Conservation (phyloP, 164 flowering plant genomes). For the Sedum album region DNA sequence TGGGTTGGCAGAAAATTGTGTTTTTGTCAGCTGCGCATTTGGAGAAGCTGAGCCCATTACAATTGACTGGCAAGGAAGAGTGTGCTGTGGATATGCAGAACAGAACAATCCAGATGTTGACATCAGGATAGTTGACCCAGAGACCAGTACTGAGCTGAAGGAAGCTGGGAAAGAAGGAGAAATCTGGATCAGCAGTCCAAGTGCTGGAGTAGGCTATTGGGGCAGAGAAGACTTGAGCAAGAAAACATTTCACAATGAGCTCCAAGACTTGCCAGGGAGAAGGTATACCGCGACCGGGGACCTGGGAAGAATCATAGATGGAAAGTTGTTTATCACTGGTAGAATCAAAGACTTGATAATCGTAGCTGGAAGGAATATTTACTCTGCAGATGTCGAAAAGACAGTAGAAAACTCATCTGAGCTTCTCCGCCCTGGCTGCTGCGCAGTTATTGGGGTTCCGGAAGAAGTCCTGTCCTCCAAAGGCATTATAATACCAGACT, state of each 20-base stretch:
- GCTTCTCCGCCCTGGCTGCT: constrained; percentile 63
- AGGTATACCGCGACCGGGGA: constrained; percentile 63
- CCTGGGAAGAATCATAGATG: constrained; percentile 53
- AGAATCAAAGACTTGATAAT: constrained; percentile 79
- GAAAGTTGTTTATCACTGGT: constrained; percentile 69
- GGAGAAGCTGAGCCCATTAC: constrained; percentile 58
- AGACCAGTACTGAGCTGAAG: constrained; percentile 37
- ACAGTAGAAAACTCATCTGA: constrained; percentile 67
- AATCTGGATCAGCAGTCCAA: constrained; percentile 79
- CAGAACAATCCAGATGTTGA: constrained; percentile 42
- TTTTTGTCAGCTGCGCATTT: constrained; percentile 68
- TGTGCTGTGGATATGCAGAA: constrained; percentile 62
- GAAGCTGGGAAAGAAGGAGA: constrained; percentile 71
- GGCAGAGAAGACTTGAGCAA: constrained; percentile 49
- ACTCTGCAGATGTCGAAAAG: constrained; percentile 74
- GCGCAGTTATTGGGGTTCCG: constrained; percentile 78
- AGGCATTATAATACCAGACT: constrained; percentile 54
- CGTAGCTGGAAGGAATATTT: constrained; percentile 70
- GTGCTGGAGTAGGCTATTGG: constrained; percentile 84
- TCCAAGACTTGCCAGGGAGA: constrained; percentile 32
- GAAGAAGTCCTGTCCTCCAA: constrained; percentile 50
- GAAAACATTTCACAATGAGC: constrained; percentile 44
- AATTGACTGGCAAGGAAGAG: constrained; percentile 76
- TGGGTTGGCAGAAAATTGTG: constrained; percentile 82
- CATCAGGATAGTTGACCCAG: constrained; percentile 65